These are phyloP conservation scores for Litsea cubeba DNA, from an alignment of 164 flowering plant genomes.

Conservation along the genomic window DNA sequence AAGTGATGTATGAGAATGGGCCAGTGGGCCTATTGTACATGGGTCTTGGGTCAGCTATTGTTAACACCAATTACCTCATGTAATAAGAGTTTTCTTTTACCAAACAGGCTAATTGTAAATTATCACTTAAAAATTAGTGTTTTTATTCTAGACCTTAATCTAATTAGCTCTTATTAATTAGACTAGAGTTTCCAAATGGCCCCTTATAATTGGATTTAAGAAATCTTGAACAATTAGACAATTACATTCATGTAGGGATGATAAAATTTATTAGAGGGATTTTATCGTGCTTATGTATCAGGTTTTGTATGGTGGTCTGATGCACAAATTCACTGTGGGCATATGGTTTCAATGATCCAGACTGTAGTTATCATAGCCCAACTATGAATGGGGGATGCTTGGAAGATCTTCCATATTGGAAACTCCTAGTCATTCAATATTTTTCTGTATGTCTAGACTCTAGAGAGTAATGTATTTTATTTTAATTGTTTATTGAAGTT, in stretches of 20 bases:
- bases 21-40: too few species aligned
- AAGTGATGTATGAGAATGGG: too few species aligned
- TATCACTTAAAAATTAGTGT: too few species aligned
- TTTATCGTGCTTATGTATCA: not conserved
- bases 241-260: not conserved
- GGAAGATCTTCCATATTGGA: not conserved
- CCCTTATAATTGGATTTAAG: not conserved
- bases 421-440: not conserved
- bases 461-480: not conserved
- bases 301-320: not conserved
- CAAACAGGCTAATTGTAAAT: too few species aligned
- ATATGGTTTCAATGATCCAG: not conserved
- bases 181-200: too few species aligned
- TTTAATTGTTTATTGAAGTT: not conserved
- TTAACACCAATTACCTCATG: too few species aligned
- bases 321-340: not conserved
- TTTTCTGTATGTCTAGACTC: not conserved
- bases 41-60: too few species aligned
- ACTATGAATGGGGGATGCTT: not conserved
- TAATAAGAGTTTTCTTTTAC: too few species aligned
- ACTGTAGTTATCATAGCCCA: not conserved
- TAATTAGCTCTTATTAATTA: not conserved
- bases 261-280: too few species aligned
- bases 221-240: not conserved
- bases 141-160: too few species aligned